Base-by-base conservation (phyloP, 2,329 filamentous ascomycete species). In the Ceratocystis colombiana region DNA sequence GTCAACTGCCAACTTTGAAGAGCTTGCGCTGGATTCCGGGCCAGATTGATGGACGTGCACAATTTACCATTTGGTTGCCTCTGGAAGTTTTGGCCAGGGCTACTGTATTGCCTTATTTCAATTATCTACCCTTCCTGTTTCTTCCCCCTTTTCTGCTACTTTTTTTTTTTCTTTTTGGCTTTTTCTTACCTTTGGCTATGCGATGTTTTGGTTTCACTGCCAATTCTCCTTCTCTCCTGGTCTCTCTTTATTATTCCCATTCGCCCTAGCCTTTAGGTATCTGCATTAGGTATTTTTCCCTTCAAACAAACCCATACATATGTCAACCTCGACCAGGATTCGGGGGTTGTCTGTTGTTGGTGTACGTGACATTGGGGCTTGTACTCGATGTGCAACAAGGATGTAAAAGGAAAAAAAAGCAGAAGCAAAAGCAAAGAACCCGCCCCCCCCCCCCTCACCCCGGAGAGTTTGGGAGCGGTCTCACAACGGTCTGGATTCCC, bases 71-170 rank as follows among this genome's bases (percentile, higher is more conserved):
- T 20, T 28, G 12, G 37, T 28, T 37, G 55, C 33, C 55, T 59
- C 28, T 59, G 55, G 55, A 59, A 59, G 17, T 37, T 30, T 37
- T 59, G 28, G 55, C 28, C 55, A 30, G 55, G 37, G 37, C 37
- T 15, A 1, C 37, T 15, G 10, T 41, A 41, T 41, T 15, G 37
- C 3, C 12, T 41, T 41, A 5, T 4, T 41, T 5, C 37, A 41
- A 41, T 12, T 37, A 15, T 59, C 70, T 66, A 61, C 66, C 67
- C 68, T 70, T 70, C 70, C 70, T n/a, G 17, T 59, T 30, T 7
- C 17, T 68, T 70, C 71, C 71, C 74, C 71, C 71, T n/a, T 44
- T 45, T 62, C 12, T 45, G 5, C 25, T 71, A 70, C 25, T 25
- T 5, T 62, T 62, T 15, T 15, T 8, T 25, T 70, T 71, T 44